Evolutionary conservation across 768 basidiomycete species (phyloP).

Genomic region (Panellus pusillus): DNA sequence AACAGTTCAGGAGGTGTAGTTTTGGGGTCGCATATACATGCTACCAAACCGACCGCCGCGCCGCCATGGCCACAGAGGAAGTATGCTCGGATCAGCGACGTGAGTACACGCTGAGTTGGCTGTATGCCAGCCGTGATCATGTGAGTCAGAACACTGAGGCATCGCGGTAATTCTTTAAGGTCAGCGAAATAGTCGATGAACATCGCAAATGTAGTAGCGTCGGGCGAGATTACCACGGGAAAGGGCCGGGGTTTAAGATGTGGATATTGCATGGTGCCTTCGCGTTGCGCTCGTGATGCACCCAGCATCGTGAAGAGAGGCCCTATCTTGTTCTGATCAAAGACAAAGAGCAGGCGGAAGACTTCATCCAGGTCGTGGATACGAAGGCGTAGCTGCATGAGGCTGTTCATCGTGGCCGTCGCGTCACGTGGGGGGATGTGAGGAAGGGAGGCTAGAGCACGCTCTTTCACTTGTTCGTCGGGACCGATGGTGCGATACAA

Average conservation of each 20-base stretch:
- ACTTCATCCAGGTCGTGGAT: constrained; percentile 48
- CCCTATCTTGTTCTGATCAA: constrained; percentile 14
- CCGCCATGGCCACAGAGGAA: constrained; percentile 45
- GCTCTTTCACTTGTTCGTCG: constrained; percentile 53
- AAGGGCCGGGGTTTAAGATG: constrained; percentile 3
- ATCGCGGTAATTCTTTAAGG: constrained; percentile 43
- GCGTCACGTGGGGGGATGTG: constrained; percentile 39
- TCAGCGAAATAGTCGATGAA: constrained; percentile 57
- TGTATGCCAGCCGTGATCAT: constrained; percentile 45
- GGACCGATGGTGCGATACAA: constrained; percentile 57
- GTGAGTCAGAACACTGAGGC: constrained; percentile 45
- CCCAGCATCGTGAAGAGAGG: constrained; percentile 12
- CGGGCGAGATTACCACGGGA: constrained; percentile 37
- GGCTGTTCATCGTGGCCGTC: constrained; percentile 64
- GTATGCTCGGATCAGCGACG: constrained; percentile 60
- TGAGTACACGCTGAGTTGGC: constrained; percentile 47
- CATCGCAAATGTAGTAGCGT: constrained; percentile 61
- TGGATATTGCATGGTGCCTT: not conserved
- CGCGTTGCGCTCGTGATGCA: constrained; percentile 9
- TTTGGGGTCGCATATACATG: constrained; percentile 41
- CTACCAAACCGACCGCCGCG: constrained; percentile 53
- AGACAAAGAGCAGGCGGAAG: constrained; percentile 43
- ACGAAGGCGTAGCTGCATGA: constrained; percentile 65
- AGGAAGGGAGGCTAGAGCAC: constrained; percentile 48
- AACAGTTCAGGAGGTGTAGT: constrained; percentile 31